Conservation (phyloP, 2,329 filamentous ascomycete genomes). For the Xylariomycetidae sp. region DNA sequence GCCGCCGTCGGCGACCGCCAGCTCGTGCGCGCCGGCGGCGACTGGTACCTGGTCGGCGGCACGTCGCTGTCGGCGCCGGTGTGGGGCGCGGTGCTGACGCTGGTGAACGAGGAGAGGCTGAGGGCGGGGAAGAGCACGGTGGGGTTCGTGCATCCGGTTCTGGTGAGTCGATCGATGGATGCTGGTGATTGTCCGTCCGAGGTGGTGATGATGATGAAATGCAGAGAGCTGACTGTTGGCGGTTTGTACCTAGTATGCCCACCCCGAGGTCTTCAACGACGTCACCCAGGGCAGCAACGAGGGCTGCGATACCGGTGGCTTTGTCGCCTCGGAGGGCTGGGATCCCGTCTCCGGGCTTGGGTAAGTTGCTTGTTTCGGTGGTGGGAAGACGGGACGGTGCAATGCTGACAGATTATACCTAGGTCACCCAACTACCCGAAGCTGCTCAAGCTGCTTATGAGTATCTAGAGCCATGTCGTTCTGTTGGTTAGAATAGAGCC, state of each 20-base stretch:
- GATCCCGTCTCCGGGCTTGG: slow-evolving; percentile 34
- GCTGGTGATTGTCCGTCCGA: neutral
- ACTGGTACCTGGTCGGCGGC: slow-evolving; percentile 35
- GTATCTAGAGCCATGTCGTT: slow-evolving; percentile 1
- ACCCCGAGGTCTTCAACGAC: slow-evolving; percentile 35
- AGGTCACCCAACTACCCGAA: slow-evolving; percentile 13
- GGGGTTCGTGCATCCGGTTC: slow-evolving; percentile 45
- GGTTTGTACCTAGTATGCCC: slow-evolving; percentile 33
- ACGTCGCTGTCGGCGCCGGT: slow-evolving; percentile 52
- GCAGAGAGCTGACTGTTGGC: too few species aligned
- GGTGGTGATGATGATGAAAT: neutral
- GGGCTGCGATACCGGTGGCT: slow-evolving; percentile 34
- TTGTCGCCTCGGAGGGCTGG: slow-evolving; percentile 35
- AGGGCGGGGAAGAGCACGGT: slow-evolving; percentile 38
- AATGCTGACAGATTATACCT: neutral
- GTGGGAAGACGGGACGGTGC: neutral
- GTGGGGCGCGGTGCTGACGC: slow-evolving; percentile 44
- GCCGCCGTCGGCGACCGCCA: slow-evolving; percentile 35
- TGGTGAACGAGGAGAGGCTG: slow-evolving; percentile 46
- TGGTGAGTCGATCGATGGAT: slow-evolving; percentile 20
- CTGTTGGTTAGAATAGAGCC: too few species aligned
- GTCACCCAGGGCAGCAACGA: slow-evolving; percentile 32
- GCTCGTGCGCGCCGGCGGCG: slow-evolving; percentile 20
- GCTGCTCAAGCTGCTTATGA: slow-evolving; percentile 10
- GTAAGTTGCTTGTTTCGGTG: slow-evolving; percentile 3